Evolutionary conservation across 2,329 filamentous ascomycete genomes (phyloP).

Genomic region (Boeremia exigua): DNA sequence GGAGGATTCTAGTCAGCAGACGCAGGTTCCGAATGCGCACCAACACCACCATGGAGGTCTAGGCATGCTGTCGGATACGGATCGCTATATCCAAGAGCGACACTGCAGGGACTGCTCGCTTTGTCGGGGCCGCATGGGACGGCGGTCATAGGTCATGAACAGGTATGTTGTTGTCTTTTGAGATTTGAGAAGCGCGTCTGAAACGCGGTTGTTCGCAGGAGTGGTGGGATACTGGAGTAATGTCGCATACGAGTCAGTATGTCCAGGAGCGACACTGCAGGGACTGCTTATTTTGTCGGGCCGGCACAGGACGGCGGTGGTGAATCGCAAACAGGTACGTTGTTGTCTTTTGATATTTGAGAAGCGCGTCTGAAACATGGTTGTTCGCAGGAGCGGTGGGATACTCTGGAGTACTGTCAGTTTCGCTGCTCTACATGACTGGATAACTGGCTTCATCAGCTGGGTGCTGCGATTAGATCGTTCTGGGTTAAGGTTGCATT

Average conservation of each 20-base stretch:
- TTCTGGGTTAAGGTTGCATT: too few relatives aligned
- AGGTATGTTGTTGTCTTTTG: background rate
- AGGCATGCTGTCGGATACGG: slow-evolving; percentile 5
- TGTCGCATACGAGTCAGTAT: slow-evolving; percentile 4
- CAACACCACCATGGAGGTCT: background rate
- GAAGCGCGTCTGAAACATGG: too few relatives aligned
- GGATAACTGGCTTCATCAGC: too few relatives aligned
- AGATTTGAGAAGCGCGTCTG: background rate
- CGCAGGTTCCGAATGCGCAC: background rate
- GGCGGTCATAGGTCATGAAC: background rate
- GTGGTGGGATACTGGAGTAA: too few relatives aligned
- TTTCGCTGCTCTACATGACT: too few relatives aligned
- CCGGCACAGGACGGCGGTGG: background rate
- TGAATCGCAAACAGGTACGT: background rate
- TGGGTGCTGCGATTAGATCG: too few relatives aligned
- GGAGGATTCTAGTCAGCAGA: background rate
- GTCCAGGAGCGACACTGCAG: slow-evolving; percentile 16
- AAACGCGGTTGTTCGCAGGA: too few relatives aligned
- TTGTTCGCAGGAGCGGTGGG: too few relatives aligned
- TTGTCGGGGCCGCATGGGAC: slow-evolving; percentile 8
- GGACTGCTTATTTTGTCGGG: slow-evolving; percentile 21
- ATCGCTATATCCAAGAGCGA: slow-evolving; percentile 4
- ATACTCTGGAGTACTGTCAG: too few relatives aligned
- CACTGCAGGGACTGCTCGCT: slow-evolving; percentile 21
- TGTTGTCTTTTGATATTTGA: background rate